phyloP scores from a whole-genome alignment of 2,329 filamentous ascomycete species.

The Teratosphaeria pseudoeucalypti region DNA sequence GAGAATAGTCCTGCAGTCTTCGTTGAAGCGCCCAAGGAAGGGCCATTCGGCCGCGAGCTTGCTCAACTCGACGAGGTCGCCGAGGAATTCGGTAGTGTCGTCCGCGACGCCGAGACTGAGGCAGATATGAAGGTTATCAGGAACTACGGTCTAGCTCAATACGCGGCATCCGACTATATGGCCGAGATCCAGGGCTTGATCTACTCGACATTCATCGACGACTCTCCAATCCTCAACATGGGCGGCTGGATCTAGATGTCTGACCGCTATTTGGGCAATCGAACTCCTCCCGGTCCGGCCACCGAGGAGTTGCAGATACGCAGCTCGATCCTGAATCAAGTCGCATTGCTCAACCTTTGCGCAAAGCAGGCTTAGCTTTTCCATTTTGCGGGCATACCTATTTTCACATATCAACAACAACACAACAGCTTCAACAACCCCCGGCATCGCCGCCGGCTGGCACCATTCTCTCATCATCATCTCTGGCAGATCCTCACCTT shows the following conservation, averaged over 20 bases:
- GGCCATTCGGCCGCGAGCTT: constrained; percentile 83
- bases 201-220: constrained; percentile 29
- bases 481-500: constrained; percentile 15
- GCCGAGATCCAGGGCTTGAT: constrained; percentile 65
- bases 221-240: constrained; percentile 14
- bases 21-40: constrained; percentile 32
- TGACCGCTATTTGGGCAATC: constrained; percentile 13
- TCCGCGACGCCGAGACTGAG: constrained; percentile 54
- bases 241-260: constrained; percentile 7
- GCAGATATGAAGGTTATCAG: constrained; percentile 57
- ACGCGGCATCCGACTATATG: constrained; percentile 74
- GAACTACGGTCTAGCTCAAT: constrained; percentile 59
- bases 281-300: constrained; percentile 15
- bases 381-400: constrained; percentile 5
- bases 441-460: neutral
- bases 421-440: neutral
- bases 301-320: constrained; percentile 21
- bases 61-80: constrained; percentile 87
- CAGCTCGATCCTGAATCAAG: neutral
- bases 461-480: constrained; percentile 4
- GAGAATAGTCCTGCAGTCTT: constrained; percentile 11
- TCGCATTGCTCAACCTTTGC: constrained; percentile 3
- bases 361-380: neutral
- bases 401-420: neutral
- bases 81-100: constrained; percentile 63